Evolutionary conservation across 257 asterid genomes (phyloP), one percentile per base, ranked within the genome.

Genomic region (Solanum etuberosum): DNA sequence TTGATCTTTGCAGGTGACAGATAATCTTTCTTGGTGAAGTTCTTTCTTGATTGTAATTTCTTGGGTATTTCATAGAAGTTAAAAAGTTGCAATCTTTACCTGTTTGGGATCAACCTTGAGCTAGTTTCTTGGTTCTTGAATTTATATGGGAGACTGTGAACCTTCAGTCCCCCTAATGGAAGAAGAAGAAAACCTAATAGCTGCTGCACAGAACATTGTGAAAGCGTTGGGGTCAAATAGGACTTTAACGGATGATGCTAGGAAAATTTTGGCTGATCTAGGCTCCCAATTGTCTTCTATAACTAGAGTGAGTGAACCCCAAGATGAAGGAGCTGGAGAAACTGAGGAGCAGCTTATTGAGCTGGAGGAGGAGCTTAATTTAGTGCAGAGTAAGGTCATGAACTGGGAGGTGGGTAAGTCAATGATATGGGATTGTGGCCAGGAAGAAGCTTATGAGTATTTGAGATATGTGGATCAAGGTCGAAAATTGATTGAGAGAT

Each of bases 381-480:
- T 29, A 87, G 90, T 94, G 88, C 94, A 93, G 16, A 91, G 90
- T 40, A 97, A 90, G 90, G 86, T 97, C 81, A 91, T 93, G 95
- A 88, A 77, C 48, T 94, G 98, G 98, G 98, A 97, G 88, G 92
- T 90, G 38, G 93, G 88, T 11, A 92, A 92, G 87, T 90, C 96
- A 23, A 91, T 93, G 93, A 93, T 97, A 84, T 95, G 97, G 98
- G 99, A 97, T 88, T 92, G 90, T 88, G 96, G 97, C 57, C 92
- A 93, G 14, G 95, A 92, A 31, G 99, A 94, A 87, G 95, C 92
- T 25, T 85, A 89, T 77, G 95, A 93, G 42, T 97, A 94, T 89
- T 84, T 97, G 90, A 94, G 90, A 83, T 92, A 93, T 6, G 98
- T 93, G 7, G 96, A 94, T 42, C 96, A 94, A 84, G 91, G 91